Evolutionary conservation across 2,329 filamentous ascomycete species (phyloP).

Genomic region (Colletotrichum spinosum): DNA sequence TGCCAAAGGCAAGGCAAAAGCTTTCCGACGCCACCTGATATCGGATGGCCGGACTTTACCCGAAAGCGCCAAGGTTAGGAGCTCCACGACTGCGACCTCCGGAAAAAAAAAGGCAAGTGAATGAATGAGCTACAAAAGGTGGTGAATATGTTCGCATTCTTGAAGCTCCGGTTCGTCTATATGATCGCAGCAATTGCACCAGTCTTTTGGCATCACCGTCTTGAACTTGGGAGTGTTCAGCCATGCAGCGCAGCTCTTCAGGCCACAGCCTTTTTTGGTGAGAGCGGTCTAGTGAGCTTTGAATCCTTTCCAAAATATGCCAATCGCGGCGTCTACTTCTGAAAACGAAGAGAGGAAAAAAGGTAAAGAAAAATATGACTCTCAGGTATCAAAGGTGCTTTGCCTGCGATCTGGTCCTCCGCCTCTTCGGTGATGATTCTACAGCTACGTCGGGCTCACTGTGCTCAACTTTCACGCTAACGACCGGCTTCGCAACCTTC

Average conservation of each 20-base stretch:
- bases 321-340: no score
- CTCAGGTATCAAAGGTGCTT: not conserved
- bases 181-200: no score
- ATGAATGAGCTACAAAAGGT: no score
- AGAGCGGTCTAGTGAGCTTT: no score
- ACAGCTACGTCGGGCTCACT: not conserved
- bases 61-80: constrained; percentile 37
- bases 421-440: constrained; percentile 30
- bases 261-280: no score
- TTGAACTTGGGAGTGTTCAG: no score
- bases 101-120: not conserved
- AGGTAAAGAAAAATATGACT: not conserved
- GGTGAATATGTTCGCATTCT: no score
- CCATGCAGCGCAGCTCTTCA: no score
- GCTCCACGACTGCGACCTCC: not conserved
- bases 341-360: not conserved
- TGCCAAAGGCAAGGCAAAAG: constrained; percentile 36
- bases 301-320: no score
- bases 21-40: constrained; percentile 48
- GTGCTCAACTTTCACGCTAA: constrained; percentile 36
- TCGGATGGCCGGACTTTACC: constrained; percentile 48
- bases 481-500: constrained; percentile 31
- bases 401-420: constrained; percentile 36
- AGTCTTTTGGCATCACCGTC: no score
- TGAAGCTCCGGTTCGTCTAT: no score